Evolutionary conservation across 1,284 basidiomycete species (phyloP).

Genomic region (Bondarzewia mesenterica): DNA sequence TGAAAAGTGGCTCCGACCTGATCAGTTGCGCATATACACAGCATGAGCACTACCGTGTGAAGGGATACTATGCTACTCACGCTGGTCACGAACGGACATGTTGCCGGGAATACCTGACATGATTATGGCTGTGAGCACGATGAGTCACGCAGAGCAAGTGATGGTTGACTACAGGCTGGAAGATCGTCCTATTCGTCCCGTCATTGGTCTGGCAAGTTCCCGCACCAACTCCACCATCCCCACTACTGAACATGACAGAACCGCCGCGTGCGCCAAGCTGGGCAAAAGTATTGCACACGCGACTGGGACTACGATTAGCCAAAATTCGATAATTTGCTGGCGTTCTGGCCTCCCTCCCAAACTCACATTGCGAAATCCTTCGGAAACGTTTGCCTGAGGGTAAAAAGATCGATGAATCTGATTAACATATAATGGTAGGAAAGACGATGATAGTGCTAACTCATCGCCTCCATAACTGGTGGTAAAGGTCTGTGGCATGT

Average conservation of each 20-base stretch:
- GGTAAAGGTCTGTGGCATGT: constrained; percentile 40
- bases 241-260: constrained; percentile 8
- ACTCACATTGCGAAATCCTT: constrained; percentile 18
- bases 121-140: no score
- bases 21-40: background rate
- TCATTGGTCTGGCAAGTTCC: constrained; percentile 44
- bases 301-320: constrained; percentile 14
- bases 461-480: constrained; percentile 28
- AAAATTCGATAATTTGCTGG: background rate
- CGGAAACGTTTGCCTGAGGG: constrained; percentile 14
- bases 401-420: constrained; percentile 5
- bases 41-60: background rate
- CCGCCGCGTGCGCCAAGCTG: constrained; percentile 8
- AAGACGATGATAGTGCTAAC: constrained; percentile 11
- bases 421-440: background rate
- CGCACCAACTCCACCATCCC: constrained; percentile 14
- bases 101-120: constrained; percentile 30
- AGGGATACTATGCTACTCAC: constrained; percentile 1
- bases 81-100: constrained; percentile 18
- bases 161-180: constrained; percentile 29
- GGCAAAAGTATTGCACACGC: constrained; percentile 6
- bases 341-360: no score
- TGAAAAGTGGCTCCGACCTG: constrained; percentile 14
- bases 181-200: constrained; percentile 26
- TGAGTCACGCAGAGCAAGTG: no score